Base-by-base conservation (phyloP, 148 eudicot genomes). In the Nepenthes gracilis region DNA sequence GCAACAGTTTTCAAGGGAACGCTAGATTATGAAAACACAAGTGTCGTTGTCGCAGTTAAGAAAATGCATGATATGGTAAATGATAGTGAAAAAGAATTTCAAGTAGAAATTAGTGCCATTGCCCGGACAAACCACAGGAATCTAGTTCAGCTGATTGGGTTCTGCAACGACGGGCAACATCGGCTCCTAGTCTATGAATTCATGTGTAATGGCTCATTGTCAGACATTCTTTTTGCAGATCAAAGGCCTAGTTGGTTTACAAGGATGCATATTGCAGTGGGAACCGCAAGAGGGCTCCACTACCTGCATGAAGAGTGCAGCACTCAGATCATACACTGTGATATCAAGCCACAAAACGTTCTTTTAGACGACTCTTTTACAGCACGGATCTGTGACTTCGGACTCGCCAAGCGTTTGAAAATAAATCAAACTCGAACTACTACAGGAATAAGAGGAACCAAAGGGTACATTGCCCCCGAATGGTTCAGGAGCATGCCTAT, bases 381-480 rank as follows among this genome's bases (percentile, higher is more conserved):
- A 48, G 88, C 82, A 49, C 70, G 74, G 35, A 83, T 83, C 36
- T 70, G 82, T 10, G 93, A 86, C 49, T 86, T 83, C 54, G 88
- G 88, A 9, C 47, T 86, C 60, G 80, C 93, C 14, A 83, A 83
- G 62, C 85, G 78, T 49, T 36, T 86, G 74, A 71, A 51, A 57
- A 67, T 75, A 13, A 58, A 74, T 60, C 80, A 83, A 68, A 83
- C 77, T 55, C 76, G 73, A 13, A 81, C 88, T 5, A 54, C 47
- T 23, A 81, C 88, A 1, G 72, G 58, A 15, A 70, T 86, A 36
- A 77, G 94, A 61, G 93, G 88, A 15, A 86, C 88, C 12, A 86
- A 73, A 72, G 88, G 93, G 35, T 86, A 86, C 67, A 82, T 86
- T 40, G 88, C 93, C n/a, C 85, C 93, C 12, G 93, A 86, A 35